A percentile compares a stretch with the other conserved stretches of the same genome.
These are phyloP conservation scores for Hypoxylon rubiginosum DNA, from an alignment of 2,329 filamentous ascomycete genomes.

Conservation along the genomic window DNA sequence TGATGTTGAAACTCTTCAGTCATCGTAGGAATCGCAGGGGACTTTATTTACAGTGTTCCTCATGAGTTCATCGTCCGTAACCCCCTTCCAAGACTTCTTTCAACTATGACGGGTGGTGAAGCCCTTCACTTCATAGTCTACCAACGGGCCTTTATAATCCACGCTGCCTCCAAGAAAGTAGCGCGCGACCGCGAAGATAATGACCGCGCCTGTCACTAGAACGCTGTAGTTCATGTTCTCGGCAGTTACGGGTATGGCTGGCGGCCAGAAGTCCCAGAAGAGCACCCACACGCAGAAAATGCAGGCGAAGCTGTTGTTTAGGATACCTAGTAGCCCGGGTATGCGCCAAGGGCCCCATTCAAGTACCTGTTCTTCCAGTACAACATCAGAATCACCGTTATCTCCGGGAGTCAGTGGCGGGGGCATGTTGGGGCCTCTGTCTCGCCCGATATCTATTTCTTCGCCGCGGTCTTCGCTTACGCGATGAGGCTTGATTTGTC, in stretches of 20 bases:
- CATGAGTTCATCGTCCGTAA: too few species aligned
- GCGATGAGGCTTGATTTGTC: conserved; percentile 29
- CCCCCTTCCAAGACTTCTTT: not conserved
- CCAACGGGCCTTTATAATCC: conserved; percentile 37
- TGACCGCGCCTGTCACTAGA: conserved; percentile 27
- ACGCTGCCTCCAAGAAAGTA: conserved; percentile 32
- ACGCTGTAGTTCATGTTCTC: conserved; percentile 31
- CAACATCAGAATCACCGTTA: not conserved
- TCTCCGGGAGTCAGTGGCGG: not conserved
- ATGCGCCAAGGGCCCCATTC: conserved; percentile 40
- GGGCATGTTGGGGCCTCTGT: conserved; percentile 4
- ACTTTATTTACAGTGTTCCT: too few species aligned
- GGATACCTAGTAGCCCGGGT: conserved; percentile 24
- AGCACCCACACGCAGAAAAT: conserved; percentile 30
- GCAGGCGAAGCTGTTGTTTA: conserved; percentile 37
- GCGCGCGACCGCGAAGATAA: conserved; percentile 33
- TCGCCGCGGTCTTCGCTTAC: conserved; percentile 3
- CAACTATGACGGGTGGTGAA: conserved; percentile 12
- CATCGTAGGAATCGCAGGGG: too few species aligned
- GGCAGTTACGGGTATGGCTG: conserved; percentile 11
- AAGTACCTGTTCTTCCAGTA: conserved; percentile 15
- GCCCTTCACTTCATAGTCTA: conserved; percentile 27
- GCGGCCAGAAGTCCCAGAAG: conserved; percentile 40
- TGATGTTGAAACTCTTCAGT: too few species aligned
- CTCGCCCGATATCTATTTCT: conserved; percentile 12